phyloP scores from a whole-genome alignment of 2,329 filamentous ascomycete genomes.

The Colletotrichum shisoi region DNA sequence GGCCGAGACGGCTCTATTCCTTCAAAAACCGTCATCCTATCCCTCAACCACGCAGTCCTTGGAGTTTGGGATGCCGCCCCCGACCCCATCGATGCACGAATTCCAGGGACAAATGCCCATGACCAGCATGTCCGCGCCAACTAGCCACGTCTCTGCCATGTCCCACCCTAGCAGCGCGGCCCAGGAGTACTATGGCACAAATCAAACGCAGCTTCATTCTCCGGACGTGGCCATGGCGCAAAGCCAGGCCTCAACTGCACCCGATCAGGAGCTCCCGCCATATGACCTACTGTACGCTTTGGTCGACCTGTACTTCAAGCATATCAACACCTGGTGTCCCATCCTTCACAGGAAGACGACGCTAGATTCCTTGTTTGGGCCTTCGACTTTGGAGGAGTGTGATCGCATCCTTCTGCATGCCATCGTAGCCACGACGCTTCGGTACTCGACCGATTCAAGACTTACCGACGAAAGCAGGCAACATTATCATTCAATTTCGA shows the following conservation, averaged over 20 bases:
- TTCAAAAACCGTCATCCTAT: conserved; percentile 66
- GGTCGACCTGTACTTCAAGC: conserved; percentile 79
- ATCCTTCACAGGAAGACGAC: conserved; percentile 88
- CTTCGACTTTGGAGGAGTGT: conserved; percentile 77
- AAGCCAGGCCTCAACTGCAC: conserved; percentile 55
- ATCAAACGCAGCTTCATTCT: conserved; percentile 61
- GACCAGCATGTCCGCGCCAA: conserved; percentile 50
- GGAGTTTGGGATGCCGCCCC: conserved; percentile 60
- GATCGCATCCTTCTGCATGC: conserved; percentile 85
- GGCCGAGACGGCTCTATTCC: conserved; percentile 67
- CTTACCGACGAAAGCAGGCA: conserved; percentile 76
- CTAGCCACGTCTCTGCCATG: conserved; percentile 48
- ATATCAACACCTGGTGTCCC: conserved; percentile 85
- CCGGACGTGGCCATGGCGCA: conserved; percentile 64
- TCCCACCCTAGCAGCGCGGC: conserved; percentile 53
- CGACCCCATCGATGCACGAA: conserved; percentile 59
- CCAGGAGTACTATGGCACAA: conserved; percentile 60
- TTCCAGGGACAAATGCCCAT: conserved; percentile 57
- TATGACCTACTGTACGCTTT: conserved; percentile 77
- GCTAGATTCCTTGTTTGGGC: conserved; percentile 81
- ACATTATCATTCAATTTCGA: conserved; percentile 81
- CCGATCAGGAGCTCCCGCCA: conserved; percentile 74
- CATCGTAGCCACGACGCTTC: conserved; percentile 86
- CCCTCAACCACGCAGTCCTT: conserved; percentile 56
- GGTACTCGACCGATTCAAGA: conserved; percentile 80